These are phyloP conservation scores for Cucurbita pepo DNA, from an alignment of 306 rosid genomes.

Conservation along the genomic window DNA sequence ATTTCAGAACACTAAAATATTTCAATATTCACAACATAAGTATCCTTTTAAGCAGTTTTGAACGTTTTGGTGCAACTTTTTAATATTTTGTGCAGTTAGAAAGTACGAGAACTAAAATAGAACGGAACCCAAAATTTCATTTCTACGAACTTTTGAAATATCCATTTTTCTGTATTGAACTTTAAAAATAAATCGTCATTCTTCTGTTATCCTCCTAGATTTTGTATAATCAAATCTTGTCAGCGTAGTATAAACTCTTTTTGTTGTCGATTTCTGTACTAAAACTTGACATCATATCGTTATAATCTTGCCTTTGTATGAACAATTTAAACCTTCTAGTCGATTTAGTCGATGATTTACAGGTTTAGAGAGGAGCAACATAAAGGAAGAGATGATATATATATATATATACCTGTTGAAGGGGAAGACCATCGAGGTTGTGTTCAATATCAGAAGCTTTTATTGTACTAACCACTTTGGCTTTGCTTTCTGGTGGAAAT, in stretches of 20 bases:
- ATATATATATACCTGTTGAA: conserved; percentile 21
- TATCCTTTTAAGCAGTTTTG: not conserved
- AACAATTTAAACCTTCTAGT: not conserved
- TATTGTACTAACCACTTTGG: conserved; percentile 32
- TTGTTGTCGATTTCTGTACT: no score
- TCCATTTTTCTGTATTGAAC: no score
- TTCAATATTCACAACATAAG: not conserved
- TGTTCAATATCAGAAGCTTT: conserved; percentile 21
- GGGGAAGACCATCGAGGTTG: conserved; percentile 48
- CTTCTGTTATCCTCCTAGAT: no score
- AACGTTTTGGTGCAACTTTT: not conserved
- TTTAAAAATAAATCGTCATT: no score
- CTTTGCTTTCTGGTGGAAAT: conserved; percentile 41
- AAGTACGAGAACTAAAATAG: no score
- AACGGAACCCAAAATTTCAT: no score
- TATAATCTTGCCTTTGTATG: not conserved
- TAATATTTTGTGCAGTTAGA: not conserved
- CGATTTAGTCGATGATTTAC: not conserved
- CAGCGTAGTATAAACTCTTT: no score
- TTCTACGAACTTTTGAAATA: no score
- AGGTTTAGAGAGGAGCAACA: not conserved
- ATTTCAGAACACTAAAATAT: not conserved
- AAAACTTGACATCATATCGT: no score
- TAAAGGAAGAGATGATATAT: not conserved
- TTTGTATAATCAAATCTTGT: no score